Evolutionary conservation across 768 basidiomycete species (phyloP).

Genomic region (Leucocoprinus leucothites): DNA sequence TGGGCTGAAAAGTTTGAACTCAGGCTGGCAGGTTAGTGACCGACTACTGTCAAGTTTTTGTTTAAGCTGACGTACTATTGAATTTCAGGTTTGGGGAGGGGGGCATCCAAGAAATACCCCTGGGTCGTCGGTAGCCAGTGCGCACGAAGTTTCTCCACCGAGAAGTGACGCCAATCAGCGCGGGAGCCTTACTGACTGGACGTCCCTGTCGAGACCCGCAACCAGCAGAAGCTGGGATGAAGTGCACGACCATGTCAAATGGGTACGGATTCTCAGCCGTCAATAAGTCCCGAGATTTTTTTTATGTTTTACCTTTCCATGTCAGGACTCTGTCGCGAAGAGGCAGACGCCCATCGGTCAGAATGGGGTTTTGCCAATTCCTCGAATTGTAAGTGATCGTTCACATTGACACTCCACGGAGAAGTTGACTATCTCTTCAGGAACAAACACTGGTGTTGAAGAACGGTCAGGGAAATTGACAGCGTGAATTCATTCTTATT

Average conservation of each 20-base stretch:
- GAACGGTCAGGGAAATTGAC: neutral
- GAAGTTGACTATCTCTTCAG: neutral
- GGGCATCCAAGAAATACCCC: conserved; percentile 58
- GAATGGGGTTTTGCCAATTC: conserved; percentile 3
- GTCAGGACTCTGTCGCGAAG: conserved; percentile 2
- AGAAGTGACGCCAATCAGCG: conserved; percentile 47
- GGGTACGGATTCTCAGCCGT: neutral
- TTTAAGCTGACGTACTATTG: conserved; percentile 11
- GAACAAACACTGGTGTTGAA: conserved; percentile 10
- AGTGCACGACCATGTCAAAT: conserved; percentile 4
- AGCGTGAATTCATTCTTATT: neutral
- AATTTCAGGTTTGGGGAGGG: conserved; percentile 58
- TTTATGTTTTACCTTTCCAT: neutral
- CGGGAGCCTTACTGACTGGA: conserved; percentile 44
- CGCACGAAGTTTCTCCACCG: conserved; percentile 42
- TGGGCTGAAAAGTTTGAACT: conserved; percentile 49
- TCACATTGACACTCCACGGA: neutral
- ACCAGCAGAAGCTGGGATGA: conserved; percentile 62
- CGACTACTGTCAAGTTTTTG: neutral
- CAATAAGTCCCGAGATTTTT: neutral
- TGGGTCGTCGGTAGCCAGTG: conserved; percentile 55
- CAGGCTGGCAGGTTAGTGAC: conserved; percentile 64
- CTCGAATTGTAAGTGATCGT: conserved; percentile 8
- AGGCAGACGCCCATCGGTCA: conserved; percentile 8
- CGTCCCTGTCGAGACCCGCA: conserved; percentile 47